Base-by-base conservation (phyloP, 768 basidiomycete species). In the Tricholoma furcatifolium region DNA sequence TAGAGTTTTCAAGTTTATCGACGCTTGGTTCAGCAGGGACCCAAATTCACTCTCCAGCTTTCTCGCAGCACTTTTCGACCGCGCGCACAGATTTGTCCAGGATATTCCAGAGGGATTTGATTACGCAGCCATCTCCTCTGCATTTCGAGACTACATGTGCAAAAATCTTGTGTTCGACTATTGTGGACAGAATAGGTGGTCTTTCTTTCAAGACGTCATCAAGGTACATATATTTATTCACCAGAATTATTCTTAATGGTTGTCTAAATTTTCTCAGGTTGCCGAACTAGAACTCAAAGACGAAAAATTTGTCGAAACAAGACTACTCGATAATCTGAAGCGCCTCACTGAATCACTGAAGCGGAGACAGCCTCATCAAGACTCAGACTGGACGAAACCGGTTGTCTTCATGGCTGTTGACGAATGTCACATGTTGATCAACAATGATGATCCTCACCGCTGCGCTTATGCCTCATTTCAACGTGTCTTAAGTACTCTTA, bases 321-420 rank as follows among this genome's bases (percentile, higher is more conserved):
- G n/a, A n/a, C n/a, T n/a, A n/a, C n/a, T n/a, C n/a, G n/a, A n/a
- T n/a, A n/a, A n/a, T n/a, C n/a, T n/a, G n/a, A n/a, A n/a, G n/a
- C n/a, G n/a, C n/a, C n/a, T n/a, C n/a, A n/a, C n/a, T n/a, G n/a
- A n/a, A n/a, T n/a, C n/a, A n/a, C n/a, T n/a, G n/a, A n/a, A n/a
- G n/a, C n/a, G 11, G 27, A 43, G 20, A 4, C 24, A n/a, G n/a
- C 30, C 21, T 15, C 21, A 4, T 17, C 4, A 40, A 18, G 18
- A 3, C 14, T 40, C 7, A 7, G 12, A 20, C 3, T 20, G 39
- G 39, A 40, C 6, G 2, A 39, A n/a, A 14, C 53, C 56, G 15
- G 27, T 54, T 15, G 38, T 64, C n/a, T 40, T 63, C 27, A 38
- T 65, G n/a, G 31, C 53, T n/a, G 64, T 65, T 39, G 65, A 67